phyloP scores from a whole-genome alignment of 2,329 filamentous ascomycete genomes.

The Pleomassaria siparia region DNA sequence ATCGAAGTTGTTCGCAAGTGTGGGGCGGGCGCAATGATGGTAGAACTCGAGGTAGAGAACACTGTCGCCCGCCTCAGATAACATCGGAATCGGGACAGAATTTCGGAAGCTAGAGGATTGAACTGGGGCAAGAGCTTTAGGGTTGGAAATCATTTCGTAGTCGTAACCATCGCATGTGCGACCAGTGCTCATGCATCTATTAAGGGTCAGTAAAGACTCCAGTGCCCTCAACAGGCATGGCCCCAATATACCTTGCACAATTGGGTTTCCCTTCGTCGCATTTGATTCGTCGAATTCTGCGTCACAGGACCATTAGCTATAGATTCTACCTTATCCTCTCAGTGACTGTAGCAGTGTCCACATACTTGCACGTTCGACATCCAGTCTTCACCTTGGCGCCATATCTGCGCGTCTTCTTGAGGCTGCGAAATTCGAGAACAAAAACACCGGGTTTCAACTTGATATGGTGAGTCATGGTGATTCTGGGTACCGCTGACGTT shows the following conservation, averaged over 20 bases:
- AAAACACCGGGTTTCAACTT: too few species aligned
- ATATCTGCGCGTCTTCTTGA: conserved; percentile 11
- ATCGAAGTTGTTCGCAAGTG: conserved; percentile 37
- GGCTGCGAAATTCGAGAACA: too few species aligned
- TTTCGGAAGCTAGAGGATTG: conserved; percentile 6
- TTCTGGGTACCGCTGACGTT: too few species aligned
- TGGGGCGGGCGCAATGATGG: conserved; percentile 39
- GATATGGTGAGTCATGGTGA: too few species aligned
- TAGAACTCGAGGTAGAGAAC: conserved; percentile 45
- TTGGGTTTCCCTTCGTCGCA: conserved; percentile 24
- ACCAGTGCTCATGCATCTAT: conserved; percentile 31
- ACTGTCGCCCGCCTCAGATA: conserved; percentile 16
- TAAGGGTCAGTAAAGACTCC: conserved; percentile 8
- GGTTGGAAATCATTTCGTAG: conserved; percentile 5
- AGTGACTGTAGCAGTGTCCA: background rate
- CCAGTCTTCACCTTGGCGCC: conserved; percentile 27
- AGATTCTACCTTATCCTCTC: conserved; percentile 4
- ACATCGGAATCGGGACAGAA: conserved; percentile 9
- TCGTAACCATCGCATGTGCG: conserved; percentile 34
- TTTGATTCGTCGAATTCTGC: conserved; percentile 23
- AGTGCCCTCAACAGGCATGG: background rate
- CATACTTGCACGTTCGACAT: conserved; percentile 30
- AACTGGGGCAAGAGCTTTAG: conserved; percentile 3
- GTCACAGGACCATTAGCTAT: too few species aligned
- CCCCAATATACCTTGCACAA: conserved; percentile 20